Evolutionary conservation across 2,329 filamentous ascomycete species (phyloP), one percentile per base, ranked within the genome.

Genomic region (Graphilbum fragrans): DNA sequence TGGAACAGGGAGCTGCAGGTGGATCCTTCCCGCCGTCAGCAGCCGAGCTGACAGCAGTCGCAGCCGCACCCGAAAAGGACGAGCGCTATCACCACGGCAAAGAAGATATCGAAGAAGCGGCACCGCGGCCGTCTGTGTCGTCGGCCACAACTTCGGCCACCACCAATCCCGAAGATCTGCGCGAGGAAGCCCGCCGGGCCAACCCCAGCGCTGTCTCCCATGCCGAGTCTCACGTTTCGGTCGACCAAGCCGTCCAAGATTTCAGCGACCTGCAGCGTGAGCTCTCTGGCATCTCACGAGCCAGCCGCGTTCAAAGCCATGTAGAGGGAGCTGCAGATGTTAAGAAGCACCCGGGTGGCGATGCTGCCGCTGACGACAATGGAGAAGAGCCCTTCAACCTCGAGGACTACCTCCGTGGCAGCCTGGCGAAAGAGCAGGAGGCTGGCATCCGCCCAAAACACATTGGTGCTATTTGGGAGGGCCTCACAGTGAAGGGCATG

Each of bases 361-460:
- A 35, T 3, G 35, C 35, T 4, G 37, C 16, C 6, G 21, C 52
- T 58, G 1, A 59, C 60, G 35, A 29, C 3, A 65, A 65, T 1
- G 67, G 65, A 2, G 65, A 65, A 3, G 74, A 74, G 42, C 65
- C 70, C 10, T 94, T 92, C 58, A 80, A 94, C 55, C 66, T 94
- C 31, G 84, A 94, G 57, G 61, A 67, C 9, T 78, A 80, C 4
- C 64, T 94, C 45, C 74, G 83, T 35, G 84, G 85, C 3, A 78
- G 78, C 42, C 70, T 82, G 43, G 73, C 71, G 36, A 80, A 85
- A 9, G 82, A 86, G 53, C 70, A 74, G 46, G 77, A 82, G 47
- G 82, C 83, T 6, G 86, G 86, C 1, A 93, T 93, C 59, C 80
- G 78, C 45, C 70, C 78, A 5, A 93, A 93, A 65, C 77, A 82